Evolutionary conservation across 768 basidiomycete species (phyloP).

Genomic region (Symmetrospora coprosmae): DNA sequence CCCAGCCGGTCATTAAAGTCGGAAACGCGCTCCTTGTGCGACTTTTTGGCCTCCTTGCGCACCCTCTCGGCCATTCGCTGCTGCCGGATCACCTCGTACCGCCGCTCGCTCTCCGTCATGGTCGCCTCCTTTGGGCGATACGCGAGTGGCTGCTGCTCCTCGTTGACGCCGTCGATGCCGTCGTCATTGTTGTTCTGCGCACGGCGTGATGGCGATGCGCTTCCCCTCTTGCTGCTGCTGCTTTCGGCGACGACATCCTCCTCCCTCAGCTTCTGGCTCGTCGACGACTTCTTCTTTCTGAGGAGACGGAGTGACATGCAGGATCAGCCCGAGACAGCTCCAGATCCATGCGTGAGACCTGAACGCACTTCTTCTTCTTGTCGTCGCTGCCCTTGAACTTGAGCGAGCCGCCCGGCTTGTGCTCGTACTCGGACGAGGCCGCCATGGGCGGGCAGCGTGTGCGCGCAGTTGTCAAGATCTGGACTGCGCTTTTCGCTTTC

Average conservation of each 20-base stretch:
- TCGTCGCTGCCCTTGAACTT: constrained; percentile 43
- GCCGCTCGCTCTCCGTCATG: constrained; percentile 56
- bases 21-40: constrained; percentile 83
- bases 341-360: not conserved
- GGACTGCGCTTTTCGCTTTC: too few species aligned
- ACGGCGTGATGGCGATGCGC: too few species aligned
- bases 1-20: constrained; percentile 81
- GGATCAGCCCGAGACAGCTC: not conserved
- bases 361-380: constrained; percentile 66
- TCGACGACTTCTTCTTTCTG: constrained; percentile 67
- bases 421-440: constrained; percentile 4
- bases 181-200: too few species aligned
- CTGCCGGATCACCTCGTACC: constrained; percentile 76
- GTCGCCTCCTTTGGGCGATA: constrained; percentile 42
- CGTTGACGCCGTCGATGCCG: too few species aligned
- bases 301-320: constrained; percentile 1
- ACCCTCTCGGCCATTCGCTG: constrained; percentile 60
- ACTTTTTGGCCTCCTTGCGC: constrained; percentile 60
- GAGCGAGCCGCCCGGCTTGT: not conserved
- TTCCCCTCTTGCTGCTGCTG: too few species aligned
- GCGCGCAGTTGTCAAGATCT: too few species aligned
- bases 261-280: constrained; percentile 33
- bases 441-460: too few species aligned
- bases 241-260: too few species aligned
- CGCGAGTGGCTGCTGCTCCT: too few species aligned